Evolutionary conservation across 1,284 basidiomycete species (phyloP).

Genomic region (Apiotrichum laibachii): DNA sequence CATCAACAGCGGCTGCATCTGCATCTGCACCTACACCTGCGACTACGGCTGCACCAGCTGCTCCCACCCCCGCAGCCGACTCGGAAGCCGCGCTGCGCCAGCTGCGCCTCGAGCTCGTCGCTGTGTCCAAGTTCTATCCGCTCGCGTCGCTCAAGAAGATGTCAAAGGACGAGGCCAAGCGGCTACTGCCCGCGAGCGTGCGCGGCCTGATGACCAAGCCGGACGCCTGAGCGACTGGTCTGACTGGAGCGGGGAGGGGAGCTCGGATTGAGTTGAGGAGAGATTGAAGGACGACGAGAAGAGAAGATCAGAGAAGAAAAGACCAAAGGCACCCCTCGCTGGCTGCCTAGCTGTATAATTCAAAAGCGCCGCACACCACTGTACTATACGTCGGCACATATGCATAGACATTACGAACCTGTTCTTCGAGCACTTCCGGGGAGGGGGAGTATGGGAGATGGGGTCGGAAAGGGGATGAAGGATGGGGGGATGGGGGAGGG

Average conservation of each 20-base stretch:
- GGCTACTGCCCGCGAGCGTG: constrained; percentile 41
- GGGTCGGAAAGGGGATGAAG: too few relatives aligned
- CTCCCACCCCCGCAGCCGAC: constrained; percentile 1
- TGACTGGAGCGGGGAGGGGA: background rate
- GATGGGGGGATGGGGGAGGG: too few relatives aligned
- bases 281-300: background rate
- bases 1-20: constrained; percentile 7
- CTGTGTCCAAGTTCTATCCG: constrained; percentile 47
- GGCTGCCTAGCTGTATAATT: too few relatives aligned
- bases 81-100: constrained; percentile 23
- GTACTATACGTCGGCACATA: too few relatives aligned
- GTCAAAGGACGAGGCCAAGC: constrained; percentile 35
- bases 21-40: background rate
- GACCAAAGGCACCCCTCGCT: too few relatives aligned
- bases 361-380: too few relatives aligned
- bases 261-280: too few relatives aligned
- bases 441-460: too few relatives aligned
- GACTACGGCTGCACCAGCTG: background rate
- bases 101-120: constrained; percentile 44
- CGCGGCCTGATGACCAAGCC: constrained; percentile 33
- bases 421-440: too few relatives aligned
- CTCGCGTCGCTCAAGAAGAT: constrained; percentile 44
- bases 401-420: too few relatives aligned
- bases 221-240: background rate
- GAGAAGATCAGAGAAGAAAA: too few relatives aligned